Evolutionary conservation across 768 basidiomycete species (phyloP), one percentile per base, ranked within the genome.

Genomic region (Tricholoma furcatifolium): DNA sequence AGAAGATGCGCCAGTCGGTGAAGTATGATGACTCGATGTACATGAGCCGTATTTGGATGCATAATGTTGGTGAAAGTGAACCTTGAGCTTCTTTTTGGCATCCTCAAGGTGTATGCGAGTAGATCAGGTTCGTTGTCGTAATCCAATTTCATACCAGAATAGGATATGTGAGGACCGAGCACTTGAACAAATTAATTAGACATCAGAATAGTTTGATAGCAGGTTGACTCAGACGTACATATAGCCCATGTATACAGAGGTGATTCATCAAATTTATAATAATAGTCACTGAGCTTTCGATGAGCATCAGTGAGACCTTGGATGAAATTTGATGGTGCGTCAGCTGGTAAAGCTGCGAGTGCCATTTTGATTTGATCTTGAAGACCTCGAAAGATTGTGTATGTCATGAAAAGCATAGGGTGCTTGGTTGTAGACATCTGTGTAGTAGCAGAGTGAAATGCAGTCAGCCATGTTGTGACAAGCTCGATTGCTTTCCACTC

Each of bases 361-460:
- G 62, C 54, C 1, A 34, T 27, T 2, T 50, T 30, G 24, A 74
- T 30, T 6, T 68, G 39, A 0, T 66, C 61, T 58, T 73, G 70
- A 5, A 74, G 64, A 2, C 65, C 65, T 1, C 61, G 55, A 48
- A 72, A 73, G 18, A 71, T 58, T 0, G 71, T 67, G 54, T 70
- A 67, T 0, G 61, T 60, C 0, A 62, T 65, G 2, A 68, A 73
- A 0, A 73, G 56, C 61, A 68, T 72, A 0, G 69, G 60, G 1
- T 50, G n/a, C 43, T 67, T 68, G 0, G 70, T 73, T 8, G 60
- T 24, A 0, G 70, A 74, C 71, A 74, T 74, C 18, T 68, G 53
- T 2, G 63, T 63, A 17, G 68, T 68, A 14, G 64, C 67, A 18
- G 47, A 43, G 2, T 59, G 55, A 38, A 65, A 70, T 0, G 50